Evolutionary conservation across 2,329 filamentous ascomycete species (phyloP).

Genomic region (Akanthomyces lecanii): DNA sequence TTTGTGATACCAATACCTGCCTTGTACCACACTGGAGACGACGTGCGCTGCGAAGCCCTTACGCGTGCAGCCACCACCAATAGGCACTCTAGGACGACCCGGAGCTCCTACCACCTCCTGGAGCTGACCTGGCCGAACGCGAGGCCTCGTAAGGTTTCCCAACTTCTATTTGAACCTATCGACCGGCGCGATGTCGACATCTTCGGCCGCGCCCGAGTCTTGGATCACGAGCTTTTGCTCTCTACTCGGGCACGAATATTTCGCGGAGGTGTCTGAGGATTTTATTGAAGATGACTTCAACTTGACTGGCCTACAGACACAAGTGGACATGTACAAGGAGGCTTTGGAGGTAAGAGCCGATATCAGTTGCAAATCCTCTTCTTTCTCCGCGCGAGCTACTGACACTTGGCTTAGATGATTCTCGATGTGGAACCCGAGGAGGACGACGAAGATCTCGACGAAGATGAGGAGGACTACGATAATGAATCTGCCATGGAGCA

Average conservation of each 20-base stretch:
- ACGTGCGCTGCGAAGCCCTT: constrained; percentile 8
- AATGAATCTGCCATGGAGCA: constrained; percentile 62
- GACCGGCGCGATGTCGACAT: constrained; percentile 49
- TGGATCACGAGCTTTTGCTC: constrained; percentile 99
- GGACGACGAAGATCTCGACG: constrained; percentile 79
- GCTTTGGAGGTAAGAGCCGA: constrained; percentile 66
- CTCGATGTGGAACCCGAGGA: constrained; percentile 97
- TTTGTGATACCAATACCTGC: background rate
- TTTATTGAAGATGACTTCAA: constrained; percentile 99
- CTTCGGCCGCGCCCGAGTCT: constrained; percentile 67
- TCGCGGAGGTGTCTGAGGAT: constrained; percentile 96
- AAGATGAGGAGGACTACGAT: constrained; percentile 71
- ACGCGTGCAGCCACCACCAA: constrained; percentile 9
- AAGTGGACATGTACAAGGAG: constrained; percentile 99
- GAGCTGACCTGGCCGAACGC: background rate
- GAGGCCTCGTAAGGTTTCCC: background rate
- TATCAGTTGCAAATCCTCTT: background rate
- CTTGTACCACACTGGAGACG: constrained; percentile 3
- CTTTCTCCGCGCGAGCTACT: background rate
- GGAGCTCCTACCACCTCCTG: background rate
- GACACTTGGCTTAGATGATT: constrained; percentile 65
- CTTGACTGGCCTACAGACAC: constrained; percentile 86
- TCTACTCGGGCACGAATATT: constrained; percentile 94
- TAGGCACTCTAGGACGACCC: background rate
- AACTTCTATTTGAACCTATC: background rate